Evolutionary conservation across 441 rosid species (phyloP).

Genomic region (Populus tomentosa): DNA sequence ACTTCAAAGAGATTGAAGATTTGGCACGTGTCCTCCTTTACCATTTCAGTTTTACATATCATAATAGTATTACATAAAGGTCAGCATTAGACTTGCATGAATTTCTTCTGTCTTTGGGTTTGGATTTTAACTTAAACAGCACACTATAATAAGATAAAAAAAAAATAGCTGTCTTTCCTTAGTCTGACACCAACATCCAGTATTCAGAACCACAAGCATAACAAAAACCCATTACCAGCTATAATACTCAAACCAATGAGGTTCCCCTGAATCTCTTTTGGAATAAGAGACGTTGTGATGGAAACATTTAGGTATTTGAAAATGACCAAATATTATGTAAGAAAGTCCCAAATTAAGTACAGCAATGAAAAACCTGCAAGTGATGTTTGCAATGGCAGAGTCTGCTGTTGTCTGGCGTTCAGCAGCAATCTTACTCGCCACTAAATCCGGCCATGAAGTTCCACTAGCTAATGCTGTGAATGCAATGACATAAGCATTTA

Average conservation of each 20-base stretch:
- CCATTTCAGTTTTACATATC: neutral
- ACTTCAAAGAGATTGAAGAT: neutral
- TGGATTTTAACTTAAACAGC: neutral
- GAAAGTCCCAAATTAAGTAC: neutral
- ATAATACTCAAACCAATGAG: neutral
- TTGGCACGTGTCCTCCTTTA: neutral
- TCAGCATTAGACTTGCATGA: neutral
- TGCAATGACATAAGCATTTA: constrained; percentile 87
- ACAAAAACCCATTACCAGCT: neutral
- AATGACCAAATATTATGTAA: neutral
- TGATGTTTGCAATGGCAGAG: constrained; percentile 95
- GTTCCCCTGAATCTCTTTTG: neutral
- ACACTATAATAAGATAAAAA: too few species aligned
- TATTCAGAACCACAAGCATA: neutral
- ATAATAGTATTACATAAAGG: neutral
- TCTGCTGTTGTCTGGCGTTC: constrained; percentile 87
- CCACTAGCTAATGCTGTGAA: constrained; percentile 85
- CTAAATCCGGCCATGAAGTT: constrained; percentile 96
- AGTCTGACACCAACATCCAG: neutral
- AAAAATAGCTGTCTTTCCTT: neutral
- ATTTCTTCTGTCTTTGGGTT: neutral
- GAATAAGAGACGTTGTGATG: neutral
- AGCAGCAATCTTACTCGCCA: constrained; percentile 96
- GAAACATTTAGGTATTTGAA: neutral
- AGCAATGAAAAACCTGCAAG: constrained; percentile 61